Percentiles rank a stretch among this genome's conserved stretches.
phyloP scores from a whole-genome alignment of 257 asterid species.

The Solanum microdontum region DNA sequence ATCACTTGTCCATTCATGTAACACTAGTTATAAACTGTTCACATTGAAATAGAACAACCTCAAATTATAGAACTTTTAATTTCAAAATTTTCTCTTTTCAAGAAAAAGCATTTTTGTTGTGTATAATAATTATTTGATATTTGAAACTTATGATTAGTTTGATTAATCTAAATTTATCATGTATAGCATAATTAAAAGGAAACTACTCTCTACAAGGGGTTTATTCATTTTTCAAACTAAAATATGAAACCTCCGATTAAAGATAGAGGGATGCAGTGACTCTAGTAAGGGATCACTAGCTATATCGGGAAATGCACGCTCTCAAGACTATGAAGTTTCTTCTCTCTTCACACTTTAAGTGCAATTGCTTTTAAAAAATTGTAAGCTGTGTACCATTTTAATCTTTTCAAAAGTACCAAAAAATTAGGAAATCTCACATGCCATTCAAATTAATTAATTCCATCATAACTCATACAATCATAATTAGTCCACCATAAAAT shows the following conservation, averaged over 20 bases:
- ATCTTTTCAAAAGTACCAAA: neutral
- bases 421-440: neutral
- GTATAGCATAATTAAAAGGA: neutral
- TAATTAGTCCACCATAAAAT: neutral
- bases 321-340: neutral
- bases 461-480: neutral
- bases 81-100: neutral
- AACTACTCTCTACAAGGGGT: neutral
- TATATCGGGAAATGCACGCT: neutral
- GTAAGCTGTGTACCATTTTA: neutral
- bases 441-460: neutral
- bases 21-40: neutral
- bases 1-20: conserved; percentile 36
- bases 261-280: conserved; percentile 26
- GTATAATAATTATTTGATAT: neutral
- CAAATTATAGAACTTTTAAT: neutral
- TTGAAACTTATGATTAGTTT: neutral
- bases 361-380: neutral
- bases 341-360: neutral
- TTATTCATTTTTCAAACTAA: no score
- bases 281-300: neutral
- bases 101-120: neutral
- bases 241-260: neutral
- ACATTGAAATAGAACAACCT: neutral
- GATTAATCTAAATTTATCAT: rapidly evolving